Evolutionary conservation across 2,329 filamentous ascomycete genomes (phyloP).

Genomic region (Alternaria ethzedia): DNA sequence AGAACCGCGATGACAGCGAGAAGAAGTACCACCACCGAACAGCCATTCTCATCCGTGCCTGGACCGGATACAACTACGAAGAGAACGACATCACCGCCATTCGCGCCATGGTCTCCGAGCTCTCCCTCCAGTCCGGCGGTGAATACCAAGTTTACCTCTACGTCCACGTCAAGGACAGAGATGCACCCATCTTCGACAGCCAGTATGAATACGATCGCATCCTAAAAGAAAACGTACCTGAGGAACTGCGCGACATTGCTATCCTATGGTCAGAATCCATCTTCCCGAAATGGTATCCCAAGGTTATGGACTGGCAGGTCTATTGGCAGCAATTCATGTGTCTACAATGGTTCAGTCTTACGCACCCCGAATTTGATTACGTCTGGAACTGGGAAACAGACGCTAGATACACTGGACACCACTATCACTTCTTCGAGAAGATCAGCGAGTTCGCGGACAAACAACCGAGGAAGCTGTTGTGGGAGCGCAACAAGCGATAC

Average conservation of each 20-base stretch:
- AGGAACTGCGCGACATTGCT: slow-evolving; percentile 73
- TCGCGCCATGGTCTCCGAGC: slow-evolving; percentile 55
- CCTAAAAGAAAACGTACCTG: slow-evolving; percentile 68
- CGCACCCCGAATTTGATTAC: slow-evolving; percentile 79
- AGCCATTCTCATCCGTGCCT: slow-evolving; percentile 55
- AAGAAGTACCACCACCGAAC: slow-evolving; percentile 52
- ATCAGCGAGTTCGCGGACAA: slow-evolving; percentile 61
- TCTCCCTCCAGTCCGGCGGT: slow-evolving; percentile 54
- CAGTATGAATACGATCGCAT: slow-evolving; percentile 65
- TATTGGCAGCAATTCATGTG: slow-evolving; percentile 71
- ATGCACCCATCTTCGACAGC: slow-evolving; percentile 65
- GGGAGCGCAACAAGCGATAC: slow-evolving; percentile 64
- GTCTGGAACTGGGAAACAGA: slow-evolving; percentile 90
- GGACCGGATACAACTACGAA: slow-evolving; percentile 56
- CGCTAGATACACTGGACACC: slow-evolving; percentile 77
- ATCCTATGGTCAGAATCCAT: slow-evolving; percentile 73
- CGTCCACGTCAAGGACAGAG: slow-evolving; percentile 60
- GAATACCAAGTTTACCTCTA: slow-evolving; percentile 58
- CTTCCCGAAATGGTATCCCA: slow-evolving; percentile 56
- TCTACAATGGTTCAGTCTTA: slow-evolving; percentile 76
- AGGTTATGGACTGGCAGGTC: slow-evolving; percentile 57
- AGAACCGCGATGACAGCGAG: slow-evolving; percentile 25
- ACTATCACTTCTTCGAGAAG: slow-evolving; percentile 78
- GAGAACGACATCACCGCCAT: slow-evolving; percentile 56
- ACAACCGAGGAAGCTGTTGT: slow-evolving; percentile 64